phyloP scores from a whole-genome alignment of 768 basidiomycete genomes.

The Boletus vinaceobasis region DNA sequence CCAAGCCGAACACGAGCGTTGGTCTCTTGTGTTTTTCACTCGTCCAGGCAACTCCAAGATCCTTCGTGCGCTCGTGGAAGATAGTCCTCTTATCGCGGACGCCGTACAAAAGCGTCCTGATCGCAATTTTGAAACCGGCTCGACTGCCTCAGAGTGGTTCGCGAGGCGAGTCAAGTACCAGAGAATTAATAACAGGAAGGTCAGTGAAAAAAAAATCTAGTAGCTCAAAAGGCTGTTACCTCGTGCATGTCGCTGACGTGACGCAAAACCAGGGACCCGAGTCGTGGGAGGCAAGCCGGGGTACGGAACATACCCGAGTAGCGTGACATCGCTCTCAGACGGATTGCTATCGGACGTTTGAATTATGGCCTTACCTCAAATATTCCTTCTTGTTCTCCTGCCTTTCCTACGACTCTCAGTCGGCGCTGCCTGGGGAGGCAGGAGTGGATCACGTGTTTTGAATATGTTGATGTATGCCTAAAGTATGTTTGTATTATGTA shows the following conservation, averaged over 20 bases:
- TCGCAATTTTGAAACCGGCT: conserved; percentile 34
- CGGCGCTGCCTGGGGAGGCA: not conserved
- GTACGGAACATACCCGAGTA: conserved; percentile 27
- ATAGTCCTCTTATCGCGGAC: conserved; percentile 49
- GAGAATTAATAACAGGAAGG: conserved; percentile 41
- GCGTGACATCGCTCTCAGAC: not conserved
- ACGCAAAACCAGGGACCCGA: conserved; percentile 25
- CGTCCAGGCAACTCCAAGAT: conserved; percentile 53
- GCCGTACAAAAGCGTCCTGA: conserved; percentile 36
- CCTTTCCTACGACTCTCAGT: not conserved
- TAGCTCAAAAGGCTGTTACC: not conserved
- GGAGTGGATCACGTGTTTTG: not conserved
- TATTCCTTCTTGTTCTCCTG: not conserved
- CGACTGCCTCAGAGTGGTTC: conserved; percentile 42
- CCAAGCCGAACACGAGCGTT: conserved; percentile 52
- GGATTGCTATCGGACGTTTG: not conserved
- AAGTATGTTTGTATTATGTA: not conserved
- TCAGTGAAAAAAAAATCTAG: conserved; percentile 15
- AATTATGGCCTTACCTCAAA: not conserved
- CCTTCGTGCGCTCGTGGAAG: conserved; percentile 49
- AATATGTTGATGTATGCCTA: not conserved
- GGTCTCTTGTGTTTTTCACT: conserved; percentile 69
- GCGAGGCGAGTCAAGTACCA: conserved; percentile 39
- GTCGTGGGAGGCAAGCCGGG: conserved; percentile 29
- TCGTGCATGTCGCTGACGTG: not conserved